These are phyloP conservation scores for Pseudohalonectria lignicola DNA, from an alignment of 2,329 filamentous ascomycete genomes.

Conservation along the genomic window DNA sequence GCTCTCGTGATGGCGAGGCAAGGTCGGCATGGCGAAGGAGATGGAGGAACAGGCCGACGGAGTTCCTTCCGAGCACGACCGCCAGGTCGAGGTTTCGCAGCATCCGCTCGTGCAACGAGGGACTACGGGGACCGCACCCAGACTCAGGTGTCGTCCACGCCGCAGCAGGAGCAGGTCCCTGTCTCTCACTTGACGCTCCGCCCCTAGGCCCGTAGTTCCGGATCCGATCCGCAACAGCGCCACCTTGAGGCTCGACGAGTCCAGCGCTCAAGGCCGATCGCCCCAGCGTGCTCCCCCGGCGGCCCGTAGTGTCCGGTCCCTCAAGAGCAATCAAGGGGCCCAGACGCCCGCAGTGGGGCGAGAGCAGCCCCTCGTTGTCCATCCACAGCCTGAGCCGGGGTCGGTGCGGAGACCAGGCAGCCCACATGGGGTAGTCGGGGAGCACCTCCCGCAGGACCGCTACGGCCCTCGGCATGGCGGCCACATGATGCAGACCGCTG, in stretches of 20 bases:
- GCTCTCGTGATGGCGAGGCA: not conserved
- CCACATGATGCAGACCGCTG: not conserved
- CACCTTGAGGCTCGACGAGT: too few species aligned
- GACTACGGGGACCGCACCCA: too few species aligned
- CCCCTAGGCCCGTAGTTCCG: too few species aligned
- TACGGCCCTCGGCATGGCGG: not conserved
- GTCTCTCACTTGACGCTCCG: too few species aligned
- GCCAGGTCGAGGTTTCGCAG: not conserved
- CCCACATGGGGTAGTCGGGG: not conserved
- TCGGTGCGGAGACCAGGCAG: not conserved
- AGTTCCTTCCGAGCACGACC: not conserved
- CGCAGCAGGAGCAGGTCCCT: too few species aligned
- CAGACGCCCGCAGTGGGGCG: not conserved
- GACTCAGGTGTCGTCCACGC: too few species aligned
- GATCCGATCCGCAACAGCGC: too few species aligned
- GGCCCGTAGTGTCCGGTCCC: not conserved
- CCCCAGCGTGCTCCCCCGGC: not conserved
- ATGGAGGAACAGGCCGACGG: not conserved
- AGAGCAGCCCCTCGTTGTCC: not conserved
- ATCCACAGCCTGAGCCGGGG: not conserved
- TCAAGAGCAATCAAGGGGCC: not conserved
- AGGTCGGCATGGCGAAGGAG: not conserved
- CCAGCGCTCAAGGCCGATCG: too few species aligned
- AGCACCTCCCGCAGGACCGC: not conserved
- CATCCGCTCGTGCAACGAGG: not conserved